These are phyloP conservation scores for Populus euphratica DNA, from an alignment of 345 rosid genomes.

Conservation along the genomic window DNA sequence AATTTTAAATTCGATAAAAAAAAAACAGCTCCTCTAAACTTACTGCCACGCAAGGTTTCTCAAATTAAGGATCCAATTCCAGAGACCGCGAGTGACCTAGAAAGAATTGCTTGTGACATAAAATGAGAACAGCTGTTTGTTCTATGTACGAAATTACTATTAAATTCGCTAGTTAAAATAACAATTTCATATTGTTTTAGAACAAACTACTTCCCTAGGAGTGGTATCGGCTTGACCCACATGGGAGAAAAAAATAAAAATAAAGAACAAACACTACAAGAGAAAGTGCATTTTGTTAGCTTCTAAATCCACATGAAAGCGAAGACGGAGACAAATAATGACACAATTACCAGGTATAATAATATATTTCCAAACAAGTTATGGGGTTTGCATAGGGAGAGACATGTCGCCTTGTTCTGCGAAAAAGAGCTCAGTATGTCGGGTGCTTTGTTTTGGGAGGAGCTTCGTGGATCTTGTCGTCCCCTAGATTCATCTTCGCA, in stretches of 20 bases:
- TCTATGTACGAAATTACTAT: not conserved
- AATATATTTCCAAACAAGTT: not conserved
- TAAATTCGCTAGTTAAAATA: not conserved
- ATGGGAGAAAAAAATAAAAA: not conserved
- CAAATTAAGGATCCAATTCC: not conserved
- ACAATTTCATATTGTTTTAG: not conserved
- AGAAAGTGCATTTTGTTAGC: not conserved
- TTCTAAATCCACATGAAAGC: not conserved
- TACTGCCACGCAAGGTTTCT: not conserved
- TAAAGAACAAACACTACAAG: not conserved
- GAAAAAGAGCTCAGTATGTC: constrained; percentile 3
- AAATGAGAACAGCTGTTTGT: not conserved
- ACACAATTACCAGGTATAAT: not conserved
- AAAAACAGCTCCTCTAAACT: not conserved
- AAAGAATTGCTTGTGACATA: not conserved
- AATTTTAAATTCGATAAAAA: no score
- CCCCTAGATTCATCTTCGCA: constrained; percentile 9
- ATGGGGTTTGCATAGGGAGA: constrained; percentile 13
- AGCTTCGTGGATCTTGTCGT: constrained; percentile 32
- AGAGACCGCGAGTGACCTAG: not conserved
- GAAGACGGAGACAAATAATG: not conserved
- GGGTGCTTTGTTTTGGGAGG: constrained; percentile 16
- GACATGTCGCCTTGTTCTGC: constrained; percentile 22
- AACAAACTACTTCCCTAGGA: not conserved
- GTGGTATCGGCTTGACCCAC: not conserved